Evolutionary conservation across 805 yeast genomes (phyloP), one percentile per base, ranked within the genome.

Genomic region (Ogataea nonfermentans): DNA sequence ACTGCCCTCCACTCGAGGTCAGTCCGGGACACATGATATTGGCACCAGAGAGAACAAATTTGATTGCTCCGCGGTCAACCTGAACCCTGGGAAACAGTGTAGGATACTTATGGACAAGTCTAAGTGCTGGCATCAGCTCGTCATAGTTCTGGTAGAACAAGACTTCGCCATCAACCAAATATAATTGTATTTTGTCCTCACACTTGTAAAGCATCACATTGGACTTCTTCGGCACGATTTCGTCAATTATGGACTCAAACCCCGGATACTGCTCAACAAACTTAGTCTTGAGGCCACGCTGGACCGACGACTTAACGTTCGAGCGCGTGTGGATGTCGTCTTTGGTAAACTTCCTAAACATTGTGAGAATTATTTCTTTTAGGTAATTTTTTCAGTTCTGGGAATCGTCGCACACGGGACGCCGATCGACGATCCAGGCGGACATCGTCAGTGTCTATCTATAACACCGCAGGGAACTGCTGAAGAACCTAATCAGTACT

Each of bases 1-100:
- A 68, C 38, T 66, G 64, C 14, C 95, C 96, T 29, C 96, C 96
- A 2, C 82, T 73, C 13, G 93, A 80, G 0, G 96, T 88, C 48
- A 88, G 72, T 13, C 96, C 96, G 3, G 96, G 96, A 64, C 96
- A 90, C 98, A 90, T 90, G 56, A 90, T 85, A 57, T 90, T 90
- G 20, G 97, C 96, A 41, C 97, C 98, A 4, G 95, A 83, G n/a
- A 90, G 67, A 17, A 90, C 93, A 57, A 90, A 90, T 63, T 90
- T 90, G 61, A 90, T 90, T 36, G 98, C 98, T 42, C 98, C 98
- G 59, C 96, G 75, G 56, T 90, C 98, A 9, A 91, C 97, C 57
- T 81, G 85, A 30, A 90, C 95, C 24, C 76, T 67, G 15, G 96
- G 96, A 66, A 90, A 90, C 25, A 81, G 77, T 8, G 74, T 71